Conservation (phyloP, 768 basidiomycete genomes). For the Termitomyces sp. region DNA sequence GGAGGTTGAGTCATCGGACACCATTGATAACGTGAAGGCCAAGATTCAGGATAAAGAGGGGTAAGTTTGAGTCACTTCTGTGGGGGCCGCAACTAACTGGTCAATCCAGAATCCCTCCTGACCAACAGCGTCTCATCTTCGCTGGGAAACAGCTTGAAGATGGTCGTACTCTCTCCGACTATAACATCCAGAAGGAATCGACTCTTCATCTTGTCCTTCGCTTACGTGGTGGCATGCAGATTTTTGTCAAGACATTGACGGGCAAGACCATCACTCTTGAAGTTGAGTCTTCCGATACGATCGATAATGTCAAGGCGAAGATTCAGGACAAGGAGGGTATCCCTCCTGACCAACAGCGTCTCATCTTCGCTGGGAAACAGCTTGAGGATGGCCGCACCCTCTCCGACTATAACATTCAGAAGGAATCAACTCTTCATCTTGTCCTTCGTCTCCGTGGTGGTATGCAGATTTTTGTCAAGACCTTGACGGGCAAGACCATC, state of each 20-base stretch:
- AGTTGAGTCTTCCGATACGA: constrained; percentile 84
- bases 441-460: constrained; percentile 87
- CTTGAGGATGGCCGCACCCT: constrained; percentile 89
- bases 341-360: constrained; percentile 84
- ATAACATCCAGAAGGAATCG: constrained; percentile 95
- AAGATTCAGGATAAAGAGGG: constrained; percentile 88
- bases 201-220: constrained; percentile 88
- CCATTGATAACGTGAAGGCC: constrained; percentile 76
- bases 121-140: constrained; percentile 95
- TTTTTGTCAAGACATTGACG: constrained; percentile 80
- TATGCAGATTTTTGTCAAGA: constrained; percentile 92
- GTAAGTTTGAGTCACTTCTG: constrained; percentile 21
- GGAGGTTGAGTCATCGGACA: constrained; percentile 78
- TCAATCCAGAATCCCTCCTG: constrained; percentile 63
- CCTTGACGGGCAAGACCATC: constrained; percentile 88
- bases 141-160: constrained; percentile 96
- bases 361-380: constrained; percentile 93
- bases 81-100: not conserved
- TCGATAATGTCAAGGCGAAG: constrained; percentile 88
- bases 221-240: constrained; percentile 90
- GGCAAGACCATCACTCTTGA: constrained; percentile 93
- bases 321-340: constrained; percentile 92
- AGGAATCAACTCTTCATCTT: constrained; percentile 80
- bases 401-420: constrained; percentile 90
- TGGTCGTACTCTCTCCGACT: constrained; percentile 85